phyloP scores from a whole-genome alignment of 495 filamentous ascomycete species.

The Neurospora sp. region DNA sequence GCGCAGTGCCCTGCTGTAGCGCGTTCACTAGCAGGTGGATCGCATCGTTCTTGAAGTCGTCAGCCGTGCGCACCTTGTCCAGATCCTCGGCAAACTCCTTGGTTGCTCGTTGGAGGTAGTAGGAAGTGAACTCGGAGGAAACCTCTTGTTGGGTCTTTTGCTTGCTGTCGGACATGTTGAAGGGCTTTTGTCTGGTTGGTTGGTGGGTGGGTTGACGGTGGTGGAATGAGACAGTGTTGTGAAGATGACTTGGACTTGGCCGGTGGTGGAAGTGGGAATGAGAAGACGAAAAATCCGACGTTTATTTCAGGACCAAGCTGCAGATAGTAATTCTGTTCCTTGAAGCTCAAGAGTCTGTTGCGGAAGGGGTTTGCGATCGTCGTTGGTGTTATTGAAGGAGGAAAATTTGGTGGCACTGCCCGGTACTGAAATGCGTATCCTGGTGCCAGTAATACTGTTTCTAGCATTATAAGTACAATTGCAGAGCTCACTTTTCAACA shows the following conservation, averaged over 20 bases:
- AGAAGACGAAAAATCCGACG: not conserved
- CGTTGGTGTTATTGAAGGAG: not conserved
- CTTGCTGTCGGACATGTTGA: slow-evolving; percentile 10
- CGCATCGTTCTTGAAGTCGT: slow-evolving; percentile 55
- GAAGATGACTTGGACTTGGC: not conserved
- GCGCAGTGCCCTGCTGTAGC: slow-evolving; percentile 50
- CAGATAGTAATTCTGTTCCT: not conserved
- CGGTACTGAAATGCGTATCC: not conserved
- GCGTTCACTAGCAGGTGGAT: slow-evolving; percentile 52
- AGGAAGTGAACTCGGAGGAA: slow-evolving; percentile 43
- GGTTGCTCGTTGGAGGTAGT: slow-evolving; percentile 56
- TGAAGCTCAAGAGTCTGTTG: not conserved
- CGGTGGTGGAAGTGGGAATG: not conserved
- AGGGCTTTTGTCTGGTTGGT: not conserved
- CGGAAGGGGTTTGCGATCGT: not conserved
- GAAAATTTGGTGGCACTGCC: not conserved
- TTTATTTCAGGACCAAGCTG: not conserved
- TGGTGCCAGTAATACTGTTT: not conserved
- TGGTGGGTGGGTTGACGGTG: not conserved
- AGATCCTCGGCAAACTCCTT: slow-evolving; percentile 63
- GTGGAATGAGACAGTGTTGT: not conserved
- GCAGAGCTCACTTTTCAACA: not conserved
- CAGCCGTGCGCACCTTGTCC: slow-evolving; percentile 51
- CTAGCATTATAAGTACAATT: not conserved
- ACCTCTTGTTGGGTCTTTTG: slow-evolving; percentile 27